These are phyloP conservation scores for Fusarium torulosum DNA, from an alignment of 2,329 filamentous ascomycete genomes.

Conservation along the genomic window DNA sequence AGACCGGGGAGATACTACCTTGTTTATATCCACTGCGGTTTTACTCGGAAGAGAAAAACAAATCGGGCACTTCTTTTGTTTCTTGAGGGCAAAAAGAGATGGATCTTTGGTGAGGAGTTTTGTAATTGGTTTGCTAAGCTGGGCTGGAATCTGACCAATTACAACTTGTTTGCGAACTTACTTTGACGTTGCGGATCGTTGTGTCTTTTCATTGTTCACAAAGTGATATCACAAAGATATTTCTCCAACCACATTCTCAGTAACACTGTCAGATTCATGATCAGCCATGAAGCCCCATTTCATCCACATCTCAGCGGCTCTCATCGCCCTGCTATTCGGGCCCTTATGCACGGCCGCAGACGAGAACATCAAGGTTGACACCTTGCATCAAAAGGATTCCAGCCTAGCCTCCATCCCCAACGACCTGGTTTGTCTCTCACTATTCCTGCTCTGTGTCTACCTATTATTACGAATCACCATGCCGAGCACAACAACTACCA, in stretches of 20 bases:
- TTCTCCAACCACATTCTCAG: too few relatives aligned
- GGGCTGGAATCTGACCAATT: background rate
- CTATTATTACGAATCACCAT: background rate
- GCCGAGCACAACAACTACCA: background rate
- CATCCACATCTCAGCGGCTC: constrained; percentile 1
- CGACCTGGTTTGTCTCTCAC: constrained; percentile 33
- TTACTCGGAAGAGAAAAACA: constrained; percentile 3
- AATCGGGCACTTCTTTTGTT: constrained; percentile 16
- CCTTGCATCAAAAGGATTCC: constrained; percentile 12
- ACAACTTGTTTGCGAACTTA: background rate
- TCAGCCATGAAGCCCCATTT: constrained; percentile 22
- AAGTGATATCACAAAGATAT: constrained; percentile 8
- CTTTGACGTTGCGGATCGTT: constrained; percentile 14
- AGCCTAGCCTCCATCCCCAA: constrained; percentile 30
- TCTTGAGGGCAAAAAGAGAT: background rate
- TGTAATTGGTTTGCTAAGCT: background rate
- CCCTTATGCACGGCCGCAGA: constrained; percentile 24
- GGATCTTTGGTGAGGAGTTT: background rate
- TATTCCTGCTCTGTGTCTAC: constrained; percentile 4
- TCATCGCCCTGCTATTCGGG: constrained; percentile 16
- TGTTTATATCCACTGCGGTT: constrained; percentile 7
- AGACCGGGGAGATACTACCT: background rate
- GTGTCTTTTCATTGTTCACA: background rate
- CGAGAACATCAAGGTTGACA: constrained; percentile 22
- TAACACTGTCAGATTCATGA: background rate